Evolutionary conservation across 306 rosid species (phyloP), one percentile per base, ranked within the genome.

Genomic region (Notholithocarpus densiflorus): DNA sequence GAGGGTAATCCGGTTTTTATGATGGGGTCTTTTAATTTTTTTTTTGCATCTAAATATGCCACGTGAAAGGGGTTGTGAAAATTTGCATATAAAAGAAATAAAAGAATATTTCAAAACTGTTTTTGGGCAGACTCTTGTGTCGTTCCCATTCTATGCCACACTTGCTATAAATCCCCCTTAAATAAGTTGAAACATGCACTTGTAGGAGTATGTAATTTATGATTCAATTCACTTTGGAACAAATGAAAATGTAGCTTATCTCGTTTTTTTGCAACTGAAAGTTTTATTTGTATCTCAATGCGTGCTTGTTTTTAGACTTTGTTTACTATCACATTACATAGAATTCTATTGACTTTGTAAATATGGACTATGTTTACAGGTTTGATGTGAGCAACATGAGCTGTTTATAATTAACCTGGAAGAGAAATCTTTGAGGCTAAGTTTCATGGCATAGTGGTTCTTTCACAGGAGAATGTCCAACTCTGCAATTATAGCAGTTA

Each of bases 321-420:
- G 21, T 37, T 27, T 15, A 17, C 75, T 19, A 10, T 48, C 73
- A 45, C n/a, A 55, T 52, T 5, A 32, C 40, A 72, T n/a, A 20
- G 77, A 56, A 57, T 64, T 17, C 2, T 29, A 6, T 32, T 75
- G 0, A 4, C 52, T 73, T 73, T 31, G 20, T n/a, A 31, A 29
- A 9, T 73, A 5, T 56, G 31, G 3, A 37, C 3, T 59, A 55
- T 73, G n/a, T 21, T 15, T 43, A 68, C 59, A 79, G 85, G 51
- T 74, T 72, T 83, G n/a, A 45, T 76, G 68, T 77, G 82, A 74
- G 84, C 70, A 73, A 61, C 65, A 73, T 53, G 60, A 51, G 56
- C 60, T 73, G 64, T 80, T 54, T 53, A 60, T 51, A 34, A 61
- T 43, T 74, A 68, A 52, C 52, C 18, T 37, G 26, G 43, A 78